Evolutionary conservation across 129 eudicot genomes (phyloP), one percentile per base, ranked within the genome.

Genomic region (Flaveria ramosissima): DNA sequence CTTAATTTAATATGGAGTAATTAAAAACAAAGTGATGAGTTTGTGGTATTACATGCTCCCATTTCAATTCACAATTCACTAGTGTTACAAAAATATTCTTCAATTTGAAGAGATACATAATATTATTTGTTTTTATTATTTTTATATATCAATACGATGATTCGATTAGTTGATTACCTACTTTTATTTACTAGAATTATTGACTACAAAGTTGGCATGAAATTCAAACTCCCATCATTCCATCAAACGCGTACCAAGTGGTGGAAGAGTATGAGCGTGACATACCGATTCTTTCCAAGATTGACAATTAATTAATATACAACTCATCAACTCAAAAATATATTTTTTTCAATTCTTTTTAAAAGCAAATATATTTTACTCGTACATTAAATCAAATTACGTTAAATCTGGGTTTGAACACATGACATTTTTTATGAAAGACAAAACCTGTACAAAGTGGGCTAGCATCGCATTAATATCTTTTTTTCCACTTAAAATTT

Each of bases 161-260:
- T 43, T 17, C 36, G 76, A 43, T 78, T 76, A 26, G 76, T 69
- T 45, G 76, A 70, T 78, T 8, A 78, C 82, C 82, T 19, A 70
- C 62, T 43, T 57, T 46, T 12, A 47, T 4, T 75, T 42, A 74
- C 11, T 15, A 23, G 26, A 0, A 20, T 19, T 19, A 57, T 21
- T 57, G 23, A 21, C 23, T 59, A 59, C 36, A 4, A 17, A n/a
- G 19, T 0, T 27, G 30, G 45, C 11, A 30, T 63, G 4, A 13
- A 14, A 63, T 30, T 63, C 69, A 30, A 63, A 30, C 13, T 10
- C 62, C 62, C 32, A 45, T 68, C 56, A 36, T 10, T 26, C 62
- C 32, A 45, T 68, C 56, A 36, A 30, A 26, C 53, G 24, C 50
- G 52, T 57, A 7, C 66, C 63, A 72, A 72, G 64, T 59, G 36